Evolutionary conservation across 1,284 basidiomycete genomes (phyloP).

Genomic region (Ceratobasidium sp.): DNA sequence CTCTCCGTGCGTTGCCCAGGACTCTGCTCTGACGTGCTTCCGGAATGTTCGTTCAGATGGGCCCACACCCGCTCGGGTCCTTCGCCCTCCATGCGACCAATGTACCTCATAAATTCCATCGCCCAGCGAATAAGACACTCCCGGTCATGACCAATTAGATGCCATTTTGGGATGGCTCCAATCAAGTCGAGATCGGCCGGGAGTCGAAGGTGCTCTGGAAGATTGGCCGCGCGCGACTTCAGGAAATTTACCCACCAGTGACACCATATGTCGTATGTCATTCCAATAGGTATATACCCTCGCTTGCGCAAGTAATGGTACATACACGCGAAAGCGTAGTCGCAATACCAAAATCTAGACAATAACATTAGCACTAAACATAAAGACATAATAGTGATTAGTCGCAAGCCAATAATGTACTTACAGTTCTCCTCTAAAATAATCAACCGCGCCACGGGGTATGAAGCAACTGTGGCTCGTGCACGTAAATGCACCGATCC

Average conservation of each 20-base stretch:
- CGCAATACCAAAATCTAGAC: not conserved
- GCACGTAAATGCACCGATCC: no score
- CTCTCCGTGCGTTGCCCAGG: no score
- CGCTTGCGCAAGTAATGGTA: not conserved
- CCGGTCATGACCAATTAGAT: no score
- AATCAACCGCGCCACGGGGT: not conserved
- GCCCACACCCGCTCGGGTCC: no score
- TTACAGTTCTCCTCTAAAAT: conserved; percentile 16
- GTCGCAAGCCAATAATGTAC: not conserved
- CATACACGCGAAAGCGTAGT: conserved; percentile 1
- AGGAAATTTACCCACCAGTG: not conserved
- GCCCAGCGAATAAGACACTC: no score
- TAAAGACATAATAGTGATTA: not conserved
- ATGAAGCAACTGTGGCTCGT: not conserved
- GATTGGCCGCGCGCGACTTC: not conserved
- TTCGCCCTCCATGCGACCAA: no score
- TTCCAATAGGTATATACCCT: not conserved
- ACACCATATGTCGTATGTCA: conserved; percentile 27
- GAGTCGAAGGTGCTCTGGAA: not conserved
- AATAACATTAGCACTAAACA: not conserved
- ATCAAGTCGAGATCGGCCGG: not conserved
- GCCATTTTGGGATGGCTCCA: no score
- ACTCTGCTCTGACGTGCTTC: no score
- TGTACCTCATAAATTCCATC: no score
- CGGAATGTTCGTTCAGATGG: no score